Evolutionary conservation across 805 yeast genomes (phyloP).

Genomic region (Vanderwaltozyma yarrowii): DNA sequence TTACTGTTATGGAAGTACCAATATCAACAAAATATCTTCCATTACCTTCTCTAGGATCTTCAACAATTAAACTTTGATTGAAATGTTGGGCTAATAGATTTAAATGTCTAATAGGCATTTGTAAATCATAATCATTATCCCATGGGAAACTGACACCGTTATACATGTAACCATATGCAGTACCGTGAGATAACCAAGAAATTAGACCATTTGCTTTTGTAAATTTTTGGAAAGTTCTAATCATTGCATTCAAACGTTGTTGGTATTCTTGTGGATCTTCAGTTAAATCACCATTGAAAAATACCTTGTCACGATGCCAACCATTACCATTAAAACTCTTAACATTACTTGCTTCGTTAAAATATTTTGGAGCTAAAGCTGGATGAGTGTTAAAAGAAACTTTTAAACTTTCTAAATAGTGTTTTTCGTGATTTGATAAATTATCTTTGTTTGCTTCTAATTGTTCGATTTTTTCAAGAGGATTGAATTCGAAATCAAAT

Average conservation of each 20-base stretch:
- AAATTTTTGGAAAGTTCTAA: slow-evolving; percentile 43
- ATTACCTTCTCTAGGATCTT: slow-evolving; percentile 38
- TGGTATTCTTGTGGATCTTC: slow-evolving; percentile 30
- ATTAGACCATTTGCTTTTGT: slow-evolving; percentile 35
- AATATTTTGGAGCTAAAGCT: slow-evolving; percentile 33
- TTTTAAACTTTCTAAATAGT: slow-evolving; percentile 29
- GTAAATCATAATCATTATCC: slow-evolving; percentile 59
- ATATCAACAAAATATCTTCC: slow-evolving; percentile 45
- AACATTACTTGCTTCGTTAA: slow-evolving; percentile 18
- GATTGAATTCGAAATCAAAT: slow-evolving; percentile 24
- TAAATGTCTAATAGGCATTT: slow-evolving; percentile 42
- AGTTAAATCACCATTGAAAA: slow-evolving; percentile 32
- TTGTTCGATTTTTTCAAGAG: slow-evolving; percentile 15
- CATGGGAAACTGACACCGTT: slow-evolving; percentile 53
- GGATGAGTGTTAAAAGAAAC: slow-evolving; percentile 23
- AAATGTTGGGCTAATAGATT: slow-evolving; percentile 33
- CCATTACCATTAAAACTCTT: slow-evolving; percentile 25
- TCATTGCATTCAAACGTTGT: slow-evolving; percentile 32
- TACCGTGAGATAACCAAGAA: slow-evolving; percentile 61
- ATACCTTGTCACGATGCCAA: slow-evolving; percentile 47
- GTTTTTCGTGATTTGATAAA: slow-evolving; percentile 14
- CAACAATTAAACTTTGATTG: slow-evolving; percentile 36
- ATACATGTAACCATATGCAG: slow-evolving; percentile 54
- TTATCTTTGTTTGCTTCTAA: slow-evolving; percentile 16
- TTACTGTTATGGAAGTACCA: slow-evolving; percentile 41